Evolutionary conservation across 441 rosid species (phyloP).

Genomic region (Adansonia gregorii): DNA sequence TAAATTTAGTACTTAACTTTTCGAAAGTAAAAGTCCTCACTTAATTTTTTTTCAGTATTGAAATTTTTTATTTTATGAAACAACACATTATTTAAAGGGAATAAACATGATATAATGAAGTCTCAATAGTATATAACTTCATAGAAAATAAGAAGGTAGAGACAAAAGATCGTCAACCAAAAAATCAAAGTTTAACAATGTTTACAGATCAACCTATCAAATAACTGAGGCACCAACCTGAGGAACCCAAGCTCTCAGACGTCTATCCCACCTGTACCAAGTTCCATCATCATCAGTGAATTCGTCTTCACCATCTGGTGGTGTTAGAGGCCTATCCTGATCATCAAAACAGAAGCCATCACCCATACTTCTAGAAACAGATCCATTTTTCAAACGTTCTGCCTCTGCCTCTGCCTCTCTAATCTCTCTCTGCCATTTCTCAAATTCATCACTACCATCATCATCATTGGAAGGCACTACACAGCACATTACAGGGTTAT

Average conservation of each 20-base stretch:
- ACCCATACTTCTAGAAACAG: slow-evolving; percentile 39
- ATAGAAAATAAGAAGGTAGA: neutral
- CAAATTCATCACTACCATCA: slow-evolving; percentile 74
- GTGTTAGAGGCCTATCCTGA: slow-evolving; percentile 48
- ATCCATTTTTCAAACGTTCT: slow-evolving; percentile 50
- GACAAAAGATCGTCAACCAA: neutral
- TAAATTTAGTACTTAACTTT: neutral
- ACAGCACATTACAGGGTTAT: slow-evolving; percentile 38
- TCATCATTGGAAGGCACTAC: slow-evolving; percentile 53
- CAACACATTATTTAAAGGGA: neutral
- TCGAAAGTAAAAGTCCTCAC: neutral
- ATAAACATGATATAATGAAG: neutral
- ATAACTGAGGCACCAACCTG: slow-evolving; percentile 56
- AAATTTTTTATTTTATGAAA: neutral
- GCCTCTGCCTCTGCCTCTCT: slow-evolving; percentile 67
- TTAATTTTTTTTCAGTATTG: neutral
- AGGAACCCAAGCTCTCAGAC: slow-evolving; percentile 85
- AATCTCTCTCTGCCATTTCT: slow-evolving; percentile 88
- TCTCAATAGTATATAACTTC: neutral
- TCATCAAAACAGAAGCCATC: slow-evolving; percentile 41
- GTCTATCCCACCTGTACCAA: slow-evolving; percentile 77
- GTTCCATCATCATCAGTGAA: slow-evolving; percentile 96
- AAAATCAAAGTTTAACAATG: neutral
- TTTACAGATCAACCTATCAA: slow-evolving; percentile 16
- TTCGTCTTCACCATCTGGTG: slow-evolving; percentile 91